Evolutionary conservation across 2,329 filamentous ascomycete genomes (phyloP).

Genomic region (Phaeomoniella chlamydospora): DNA sequence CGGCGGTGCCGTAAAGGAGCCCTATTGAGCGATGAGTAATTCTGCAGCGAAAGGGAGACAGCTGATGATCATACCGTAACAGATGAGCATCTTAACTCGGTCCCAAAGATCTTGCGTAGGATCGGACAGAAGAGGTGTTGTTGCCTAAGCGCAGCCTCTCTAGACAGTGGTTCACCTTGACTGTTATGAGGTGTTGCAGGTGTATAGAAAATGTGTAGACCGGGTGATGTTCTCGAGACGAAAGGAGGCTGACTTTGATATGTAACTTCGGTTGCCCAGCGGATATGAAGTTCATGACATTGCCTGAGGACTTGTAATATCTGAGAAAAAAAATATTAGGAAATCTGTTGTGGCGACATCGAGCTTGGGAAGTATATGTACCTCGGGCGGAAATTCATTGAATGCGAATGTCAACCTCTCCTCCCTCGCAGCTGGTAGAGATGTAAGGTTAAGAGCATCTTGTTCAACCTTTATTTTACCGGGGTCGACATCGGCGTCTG

Average conservation of each 20-base stretch:
- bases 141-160: not conserved
- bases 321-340: conserved; percentile 18
- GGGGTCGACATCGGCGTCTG: conserved; percentile 51
- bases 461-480: conserved; percentile 43
- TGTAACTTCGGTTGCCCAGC: conserved; percentile 52
- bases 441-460: conserved; percentile 39
- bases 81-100: conserved; percentile 36
- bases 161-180: not conserved
- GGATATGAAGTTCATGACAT: conserved; percentile 60
- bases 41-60: too few relatives aligned
- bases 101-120: conserved; percentile 42
- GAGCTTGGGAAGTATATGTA: conserved; percentile 14
- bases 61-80: conserved; percentile 1
- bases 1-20: conserved; percentile 49
- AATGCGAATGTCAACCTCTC: conserved; percentile 62
- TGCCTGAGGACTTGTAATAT: conserved; percentile 47
- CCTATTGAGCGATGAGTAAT: conserved; percentile 20
- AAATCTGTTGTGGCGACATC: not conserved
- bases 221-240: conserved; percentile 59
- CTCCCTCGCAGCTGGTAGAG: conserved; percentile 57
- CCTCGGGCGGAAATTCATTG: conserved; percentile 57
- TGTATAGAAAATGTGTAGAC: conserved; percentile 68
- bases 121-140: conserved; percentile 37
- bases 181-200: conserved; percentile 24
- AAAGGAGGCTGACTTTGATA: conserved; percentile 55